Evolutionary conservation across 768 basidiomycete genomes (phyloP).

Genomic region (Rhizopogon sp.): DNA sequence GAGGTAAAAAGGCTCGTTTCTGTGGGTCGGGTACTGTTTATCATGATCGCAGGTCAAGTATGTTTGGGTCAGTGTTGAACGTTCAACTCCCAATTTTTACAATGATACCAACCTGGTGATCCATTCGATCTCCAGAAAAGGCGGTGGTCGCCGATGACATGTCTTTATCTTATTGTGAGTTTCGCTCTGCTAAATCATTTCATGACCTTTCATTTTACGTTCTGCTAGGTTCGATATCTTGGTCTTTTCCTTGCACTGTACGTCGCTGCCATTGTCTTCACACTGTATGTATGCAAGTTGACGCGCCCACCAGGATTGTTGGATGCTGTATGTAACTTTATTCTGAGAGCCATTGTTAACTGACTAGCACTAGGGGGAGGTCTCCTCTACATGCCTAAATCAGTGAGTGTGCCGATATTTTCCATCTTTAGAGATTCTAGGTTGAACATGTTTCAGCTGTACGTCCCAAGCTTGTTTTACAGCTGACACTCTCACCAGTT

Average conservation of each 20-base stretch:
- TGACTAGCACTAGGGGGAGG: neutral
- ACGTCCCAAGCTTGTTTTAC: neutral
- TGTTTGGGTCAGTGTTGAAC: neutral
- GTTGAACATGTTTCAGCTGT: neutral
- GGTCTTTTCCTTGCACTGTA: neutral
- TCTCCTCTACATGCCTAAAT: neutral
- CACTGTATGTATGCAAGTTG: neutral
- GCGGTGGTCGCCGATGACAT: neutral
- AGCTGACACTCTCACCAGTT: no score
- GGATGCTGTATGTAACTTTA: neutral
- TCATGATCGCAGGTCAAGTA: neutral
- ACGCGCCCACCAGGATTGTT: neutral
- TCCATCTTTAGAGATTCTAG: neutral
- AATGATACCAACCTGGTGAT: neutral
- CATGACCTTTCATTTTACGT: neutral
- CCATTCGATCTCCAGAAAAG: neutral
- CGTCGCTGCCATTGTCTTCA: neutral
- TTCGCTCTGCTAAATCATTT: neutral
- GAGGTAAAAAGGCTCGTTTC: neutral
- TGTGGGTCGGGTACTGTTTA: neutral
- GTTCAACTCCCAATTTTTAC: neutral
- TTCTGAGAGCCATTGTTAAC: neutral
- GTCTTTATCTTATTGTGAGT: neutral
- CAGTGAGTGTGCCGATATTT: neutral
- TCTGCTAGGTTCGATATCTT: neutral